Evolutionary conservation across 441 rosid genomes (phyloP).

Genomic region (Melastoma candidum): DNA sequence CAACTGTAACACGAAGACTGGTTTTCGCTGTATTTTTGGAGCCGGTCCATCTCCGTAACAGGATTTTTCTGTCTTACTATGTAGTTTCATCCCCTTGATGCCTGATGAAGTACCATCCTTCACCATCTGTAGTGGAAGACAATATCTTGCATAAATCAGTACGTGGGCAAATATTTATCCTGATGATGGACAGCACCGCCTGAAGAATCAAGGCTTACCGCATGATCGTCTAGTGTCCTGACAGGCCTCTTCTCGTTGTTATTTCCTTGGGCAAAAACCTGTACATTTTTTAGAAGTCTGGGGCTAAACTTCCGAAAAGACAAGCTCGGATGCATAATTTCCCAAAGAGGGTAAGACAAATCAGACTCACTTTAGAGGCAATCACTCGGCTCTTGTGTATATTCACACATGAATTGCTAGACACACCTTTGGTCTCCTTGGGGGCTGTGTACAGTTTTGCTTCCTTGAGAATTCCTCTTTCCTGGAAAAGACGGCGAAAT

Average conservation of each 20-base stretch:
- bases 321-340: not conserved
- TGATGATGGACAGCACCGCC: no score
- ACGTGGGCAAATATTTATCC: no score
- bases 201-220: no score
- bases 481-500: constrained; percentile 25
- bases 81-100: no score
- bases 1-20: constrained; percentile 11
- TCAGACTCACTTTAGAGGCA: constrained; percentile 20
- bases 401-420: constrained; percentile 15
- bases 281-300: no score
- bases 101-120: no score
- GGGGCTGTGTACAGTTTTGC: constrained; percentile 34
- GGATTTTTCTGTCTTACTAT: not conserved
- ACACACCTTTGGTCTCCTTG: constrained; percentile 25
- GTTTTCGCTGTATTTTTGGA: constrained; percentile 22
- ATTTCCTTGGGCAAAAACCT: no score
- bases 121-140: no score
- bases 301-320: not conserved
- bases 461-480: constrained; percentile 65
- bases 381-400: constrained; percentile 18
- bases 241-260: no score
- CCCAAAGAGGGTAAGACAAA: not conserved
- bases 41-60: constrained; percentile 18
- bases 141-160: no score
- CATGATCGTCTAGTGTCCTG: no score